Evolutionary conservation across 768 basidiomycete species (phyloP).

Genomic region (Mycena rebaudengoi): DNA sequence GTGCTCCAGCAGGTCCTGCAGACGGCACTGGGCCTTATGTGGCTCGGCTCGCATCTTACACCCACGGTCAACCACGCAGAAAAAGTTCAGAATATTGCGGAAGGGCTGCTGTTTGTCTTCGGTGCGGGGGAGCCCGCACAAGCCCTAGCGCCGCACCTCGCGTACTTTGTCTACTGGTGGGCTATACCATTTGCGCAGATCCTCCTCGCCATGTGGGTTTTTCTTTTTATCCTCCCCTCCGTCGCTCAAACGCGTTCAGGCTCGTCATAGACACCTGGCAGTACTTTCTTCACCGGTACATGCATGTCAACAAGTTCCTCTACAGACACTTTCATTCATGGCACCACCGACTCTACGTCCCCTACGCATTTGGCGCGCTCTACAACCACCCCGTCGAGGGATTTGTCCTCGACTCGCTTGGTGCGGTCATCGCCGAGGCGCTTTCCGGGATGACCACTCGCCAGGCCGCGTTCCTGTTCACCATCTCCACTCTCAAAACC

Average conservation of each 20-base stretch:
- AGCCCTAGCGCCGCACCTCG: constrained; percentile 46
- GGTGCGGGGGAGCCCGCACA: constrained; percentile 51
- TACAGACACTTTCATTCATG: constrained; percentile 93
- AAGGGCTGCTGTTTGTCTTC: constrained; percentile 49
- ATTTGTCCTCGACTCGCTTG: constrained; percentile 86
- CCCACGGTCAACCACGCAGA: constrained; percentile 48
- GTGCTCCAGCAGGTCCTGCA: constrained; percentile 88
- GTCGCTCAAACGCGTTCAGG: constrained; percentile 48
- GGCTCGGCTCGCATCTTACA: constrained; percentile 61
- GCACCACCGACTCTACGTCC: constrained; percentile 96
- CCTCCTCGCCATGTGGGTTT: constrained; percentile 83
- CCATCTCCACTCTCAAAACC: constrained; percentile 87
- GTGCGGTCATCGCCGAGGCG: constrained; percentile 80
- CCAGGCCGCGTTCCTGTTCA: constrained; percentile 87
- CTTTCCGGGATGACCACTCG: constrained; percentile 75
- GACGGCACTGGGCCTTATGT: constrained; percentile 75
- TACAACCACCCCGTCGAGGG: constrained; percentile 99
- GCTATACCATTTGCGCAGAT: constrained; percentile 79
- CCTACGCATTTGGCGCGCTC: constrained; percentile 94
- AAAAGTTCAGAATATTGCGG: constrained; percentile 51
- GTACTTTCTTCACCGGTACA: constrained; percentile 92
- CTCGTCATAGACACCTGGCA: constrained; percentile 98
- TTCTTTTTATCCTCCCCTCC: not conserved
- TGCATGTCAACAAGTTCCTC: constrained; percentile 91
- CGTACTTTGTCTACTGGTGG: constrained; percentile 93